These are phyloP conservation scores for Clathrus columnatus DNA, from an alignment of 768 basidiomycete genomes.

Conservation along the genomic window DNA sequence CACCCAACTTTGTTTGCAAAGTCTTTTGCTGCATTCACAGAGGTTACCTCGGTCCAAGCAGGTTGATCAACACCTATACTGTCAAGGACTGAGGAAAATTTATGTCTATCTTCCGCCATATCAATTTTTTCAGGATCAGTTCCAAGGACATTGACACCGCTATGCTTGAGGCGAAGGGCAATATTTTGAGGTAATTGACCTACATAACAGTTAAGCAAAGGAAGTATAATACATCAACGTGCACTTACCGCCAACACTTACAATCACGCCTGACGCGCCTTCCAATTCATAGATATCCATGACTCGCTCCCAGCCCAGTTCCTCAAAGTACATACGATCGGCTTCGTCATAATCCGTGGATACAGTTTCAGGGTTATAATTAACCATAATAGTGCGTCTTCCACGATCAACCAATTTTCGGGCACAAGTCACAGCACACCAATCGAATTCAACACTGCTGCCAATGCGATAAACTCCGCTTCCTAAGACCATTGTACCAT, in stretches of 20 bases:
- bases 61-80: constrained; percentile 95
- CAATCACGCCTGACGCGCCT: constrained; percentile 84
- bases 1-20: constrained; percentile 82
- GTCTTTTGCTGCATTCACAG: constrained; percentile 79
- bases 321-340: constrained; percentile 98
- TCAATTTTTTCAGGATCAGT: constrained; percentile 95
- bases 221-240: background rate
- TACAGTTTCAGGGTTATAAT: constrained; percentile 99
- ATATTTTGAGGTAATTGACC: constrained; percentile 99
- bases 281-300: constrained; percentile 99
- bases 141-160: constrained; percentile 86
- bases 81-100: constrained; percentile 96
- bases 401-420: constrained; percentile 88
- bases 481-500: constrained; percentile 99
- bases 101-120: constrained; percentile 96
- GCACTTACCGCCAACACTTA: constrained; percentile 88
- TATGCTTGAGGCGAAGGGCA: constrained; percentile 86
- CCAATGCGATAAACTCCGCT: constrained; percentile 98
- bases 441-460: constrained; percentile 98
- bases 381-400: constrained; percentile 96
- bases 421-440: constrained; percentile 99
- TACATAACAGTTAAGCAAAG: constrained; percentile 23
- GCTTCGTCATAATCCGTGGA: constrained; percentile 99
- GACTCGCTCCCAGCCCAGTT: constrained; percentile 93
- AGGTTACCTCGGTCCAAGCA: constrained; percentile 88